A percentile compares a stretch with the other conserved stretches of the same genome.
Evolutionary conservation across 2,329 filamentous ascomycete genomes (phyloP).

Genomic region (Herpotrichia juniperi): DNA sequence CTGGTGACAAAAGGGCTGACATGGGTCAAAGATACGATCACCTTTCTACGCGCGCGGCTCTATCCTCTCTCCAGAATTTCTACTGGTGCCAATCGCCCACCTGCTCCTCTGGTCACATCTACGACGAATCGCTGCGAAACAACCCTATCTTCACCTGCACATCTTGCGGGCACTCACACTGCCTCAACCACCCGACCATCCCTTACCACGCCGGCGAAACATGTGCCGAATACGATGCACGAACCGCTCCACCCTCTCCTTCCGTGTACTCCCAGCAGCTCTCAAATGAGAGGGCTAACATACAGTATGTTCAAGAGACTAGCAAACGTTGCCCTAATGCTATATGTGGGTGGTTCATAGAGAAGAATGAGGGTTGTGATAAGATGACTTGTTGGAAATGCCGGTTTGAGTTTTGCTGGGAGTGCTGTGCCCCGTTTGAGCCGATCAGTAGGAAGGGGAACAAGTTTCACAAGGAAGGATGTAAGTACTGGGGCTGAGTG

Average conservation of each 20-base stretch:
- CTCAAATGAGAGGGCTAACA: slow-evolving; percentile 17
- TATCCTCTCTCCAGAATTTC: slow-evolving; percentile 11
- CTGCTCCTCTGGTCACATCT: slow-evolving; percentile 16
- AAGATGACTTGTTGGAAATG: slow-evolving; percentile 42
- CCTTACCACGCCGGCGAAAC: slow-evolving; percentile 44
- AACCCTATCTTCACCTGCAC: slow-evolving; percentile 47
- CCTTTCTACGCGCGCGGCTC: slow-evolving; percentile 7
- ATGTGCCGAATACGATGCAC: slow-evolving; percentile 41
- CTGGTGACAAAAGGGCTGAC: not conserved
- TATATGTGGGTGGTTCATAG: slow-evolving; percentile 43
- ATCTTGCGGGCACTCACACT: slow-evolving; percentile 40
- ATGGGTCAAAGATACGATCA: slow-evolving; percentile 11
- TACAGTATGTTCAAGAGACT: slow-evolving; percentile 25
- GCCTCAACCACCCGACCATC: slow-evolving; percentile 34
- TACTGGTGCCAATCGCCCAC: slow-evolving; percentile 12
- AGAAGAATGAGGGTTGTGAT: slow-evolving; percentile 47
- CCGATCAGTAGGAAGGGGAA: slow-evolving; percentile 5
- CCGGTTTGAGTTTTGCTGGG: slow-evolving; percentile 44
- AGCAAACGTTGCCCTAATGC: slow-evolving; percentile 44
- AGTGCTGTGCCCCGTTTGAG: slow-evolving; percentile 22
- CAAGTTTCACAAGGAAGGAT: slow-evolving; percentile 6
- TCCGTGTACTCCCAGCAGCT: slow-evolving; percentile 14
- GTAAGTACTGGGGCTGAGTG: slow-evolving; percentile 7
- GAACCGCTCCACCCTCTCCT: slow-evolving; percentile 9
- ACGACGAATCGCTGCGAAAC: not conserved